These are phyloP conservation scores for Tieghemostelium lacteum DNA, from an alignment of 78 protist genomes.

Conservation along the genomic window DNA sequence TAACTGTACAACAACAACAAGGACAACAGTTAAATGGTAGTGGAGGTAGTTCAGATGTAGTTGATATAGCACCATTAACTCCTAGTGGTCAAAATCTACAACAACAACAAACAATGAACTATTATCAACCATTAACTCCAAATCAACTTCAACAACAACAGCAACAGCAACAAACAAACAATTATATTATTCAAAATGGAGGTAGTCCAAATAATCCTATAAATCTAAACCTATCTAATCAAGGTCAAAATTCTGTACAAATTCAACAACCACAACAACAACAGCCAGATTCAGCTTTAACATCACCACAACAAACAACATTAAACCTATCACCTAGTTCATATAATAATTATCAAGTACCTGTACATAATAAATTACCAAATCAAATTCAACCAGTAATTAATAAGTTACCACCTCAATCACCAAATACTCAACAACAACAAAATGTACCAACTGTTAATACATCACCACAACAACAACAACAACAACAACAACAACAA, in stretches of 20 bases:
- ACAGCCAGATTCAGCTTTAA: background rate
- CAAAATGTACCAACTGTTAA: background rate
- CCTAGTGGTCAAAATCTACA: background rate
- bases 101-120: background rate
- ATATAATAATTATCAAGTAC: background rate
- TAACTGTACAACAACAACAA: background rate
- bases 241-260: background rate
- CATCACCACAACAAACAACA: background rate
- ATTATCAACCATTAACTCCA: constrained; percentile 1
- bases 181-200: no score
- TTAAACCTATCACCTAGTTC: background rate
- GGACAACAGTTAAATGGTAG: no score
- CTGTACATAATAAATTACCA: background rate
- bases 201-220: constrained; percentile 15
- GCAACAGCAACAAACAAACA: background rate
- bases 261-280: constrained; percentile 4
- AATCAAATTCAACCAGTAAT: no score
- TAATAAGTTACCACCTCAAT: background rate
- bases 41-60: no score
- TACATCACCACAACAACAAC: background rate
- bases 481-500: background rate
- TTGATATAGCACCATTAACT: no score
- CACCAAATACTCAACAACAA: background rate
- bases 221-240: background rate
- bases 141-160: constrained; percentile 19